phyloP scores from a whole-genome alignment of 208 protist genomes.

The Acanthamoeba culbertsoni region DNA sequence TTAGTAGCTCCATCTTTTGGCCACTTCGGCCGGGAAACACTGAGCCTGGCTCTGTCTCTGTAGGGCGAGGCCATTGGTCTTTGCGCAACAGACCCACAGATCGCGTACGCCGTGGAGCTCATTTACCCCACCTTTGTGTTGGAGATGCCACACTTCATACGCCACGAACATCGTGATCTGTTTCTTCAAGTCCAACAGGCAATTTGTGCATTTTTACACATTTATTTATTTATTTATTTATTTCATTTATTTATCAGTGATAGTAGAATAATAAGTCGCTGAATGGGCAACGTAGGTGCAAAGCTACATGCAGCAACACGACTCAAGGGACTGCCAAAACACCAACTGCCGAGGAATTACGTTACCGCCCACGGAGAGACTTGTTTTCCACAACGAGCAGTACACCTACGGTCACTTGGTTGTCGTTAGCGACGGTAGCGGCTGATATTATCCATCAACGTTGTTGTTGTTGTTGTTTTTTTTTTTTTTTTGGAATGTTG shows the following conservation, averaged over 20 bases:
- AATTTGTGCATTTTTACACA: too few relatives aligned
- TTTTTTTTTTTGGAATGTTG: too few relatives aligned
- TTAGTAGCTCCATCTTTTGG: too few relatives aligned
- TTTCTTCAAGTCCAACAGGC: neutral
- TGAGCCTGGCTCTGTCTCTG: neutral
- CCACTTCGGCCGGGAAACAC: too few relatives aligned
- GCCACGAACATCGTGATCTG: neutral
- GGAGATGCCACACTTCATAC: neutral
- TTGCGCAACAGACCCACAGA: neutral
- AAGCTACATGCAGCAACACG: neutral
- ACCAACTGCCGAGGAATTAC: neutral
- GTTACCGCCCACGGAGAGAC: neutral
- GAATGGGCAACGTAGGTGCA: neutral
- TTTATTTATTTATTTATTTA: too few relatives aligned
- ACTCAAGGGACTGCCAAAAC: neutral
- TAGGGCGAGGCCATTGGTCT: neutral
- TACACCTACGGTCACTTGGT: neutral
- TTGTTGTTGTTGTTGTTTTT: too few relatives aligned
- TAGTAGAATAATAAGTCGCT: too few relatives aligned
- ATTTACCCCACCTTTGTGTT: neutral
- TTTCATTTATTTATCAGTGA: too few relatives aligned
- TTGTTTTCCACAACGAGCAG: neutral
- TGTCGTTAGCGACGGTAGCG: neutral
- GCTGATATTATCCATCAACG: too few relatives aligned
- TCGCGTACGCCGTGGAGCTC: neutral